Evolutionary conservation across 352 stramenopile species (phyloP).

Genomic region (Globisporangium radiosum): DNA sequence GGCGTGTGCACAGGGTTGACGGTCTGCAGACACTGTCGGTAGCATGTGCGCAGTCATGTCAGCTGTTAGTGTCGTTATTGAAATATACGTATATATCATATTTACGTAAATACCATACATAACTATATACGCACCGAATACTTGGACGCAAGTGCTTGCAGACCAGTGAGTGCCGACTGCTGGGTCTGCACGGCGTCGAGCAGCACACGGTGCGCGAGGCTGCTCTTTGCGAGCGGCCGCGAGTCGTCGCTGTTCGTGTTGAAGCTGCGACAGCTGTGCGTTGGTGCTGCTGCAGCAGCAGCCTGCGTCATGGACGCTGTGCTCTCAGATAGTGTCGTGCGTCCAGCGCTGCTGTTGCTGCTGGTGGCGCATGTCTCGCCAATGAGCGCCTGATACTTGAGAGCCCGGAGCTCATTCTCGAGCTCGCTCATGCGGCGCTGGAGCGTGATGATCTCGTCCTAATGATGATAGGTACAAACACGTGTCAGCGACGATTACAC

Average conservation of each 20-base stretch:
- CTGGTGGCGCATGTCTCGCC: background rate
- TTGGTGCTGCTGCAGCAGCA: no score
- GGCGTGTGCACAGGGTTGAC: constrained; percentile 28
- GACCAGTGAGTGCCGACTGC: constrained; percentile 5
- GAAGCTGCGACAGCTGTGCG: background rate
- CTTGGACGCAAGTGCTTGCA: constrained; percentile 8
- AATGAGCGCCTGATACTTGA: constrained; percentile 9
- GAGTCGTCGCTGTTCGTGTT: background rate
- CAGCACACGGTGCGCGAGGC: constrained; percentile 1
- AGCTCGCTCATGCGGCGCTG: constrained; percentile 4
- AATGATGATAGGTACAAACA: no score
- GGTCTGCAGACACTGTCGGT: constrained; percentile 20
- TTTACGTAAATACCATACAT: background rate
- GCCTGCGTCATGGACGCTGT: background rate
- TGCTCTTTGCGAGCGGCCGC: constrained; percentile 3
- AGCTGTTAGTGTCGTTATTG: background rate
- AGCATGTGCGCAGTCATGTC: background rate
- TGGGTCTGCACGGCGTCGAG: constrained; percentile 7
- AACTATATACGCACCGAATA: constrained; percentile 2
- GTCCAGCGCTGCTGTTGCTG: background rate
- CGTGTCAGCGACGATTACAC: background rate
- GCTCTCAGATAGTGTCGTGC: background rate
- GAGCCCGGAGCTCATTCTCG: constrained; percentile 8
- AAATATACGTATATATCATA: constrained; percentile 1
- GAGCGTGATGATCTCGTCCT: constrained; percentile 10